Base-by-base conservation (phyloP, 768 basidiomycete genomes). In the Psilocybe cyanescens region DNA sequence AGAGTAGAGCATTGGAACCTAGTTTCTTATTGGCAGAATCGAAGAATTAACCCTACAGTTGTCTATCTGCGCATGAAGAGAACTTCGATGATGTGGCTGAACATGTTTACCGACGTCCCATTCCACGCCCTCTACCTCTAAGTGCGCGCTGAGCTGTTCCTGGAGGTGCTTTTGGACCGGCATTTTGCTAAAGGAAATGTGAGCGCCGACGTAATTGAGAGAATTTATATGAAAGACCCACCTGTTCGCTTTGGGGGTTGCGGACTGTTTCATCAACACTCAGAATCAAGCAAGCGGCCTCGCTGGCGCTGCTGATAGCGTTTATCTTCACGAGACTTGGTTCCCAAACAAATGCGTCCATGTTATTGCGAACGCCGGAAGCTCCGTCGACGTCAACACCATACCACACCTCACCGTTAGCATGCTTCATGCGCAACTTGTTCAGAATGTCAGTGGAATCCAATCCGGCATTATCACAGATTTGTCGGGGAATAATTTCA, bases 331-430 rank as follows among this genome's bases (percentile, higher is more conserved):
- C 93, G 61, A 99, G 81, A 64, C 91, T 91, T 14, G 97, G 97
- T 72, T 99, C 97, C 97, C 97, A 99, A 7, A 99, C 97, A 70
- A 99, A 99, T 48, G 93, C 91, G 55, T 94, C 94, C 89, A 99
- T 89, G 76, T 99, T 99, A 76, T 99, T 88, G 57, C 94, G 88
- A 29, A 98, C 92, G 17, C 95, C 94, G 30, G 92, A 90, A 3
- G 82, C 76, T 11, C 91, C 91, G 58, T 98, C 96, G 29, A 99
- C 94, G 67, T 97, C 95, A 12, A 99, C 95, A 62, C 97, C 97
- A 48, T 84, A 89, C 95, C 95, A 98, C 59, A 80, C 86, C 57
- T 94, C 90, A 14, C 92, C 93, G 59, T 85, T 85, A 0, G 95
- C 94, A 71, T 99, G 96, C 67, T 90, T 89, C 94, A 97, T 98